Evolutionary conservation across 2,329 filamentous ascomycete species (phyloP), one percentile per base, ranked within the genome.

Genomic region (Colletotrichum destructivum): DNA sequence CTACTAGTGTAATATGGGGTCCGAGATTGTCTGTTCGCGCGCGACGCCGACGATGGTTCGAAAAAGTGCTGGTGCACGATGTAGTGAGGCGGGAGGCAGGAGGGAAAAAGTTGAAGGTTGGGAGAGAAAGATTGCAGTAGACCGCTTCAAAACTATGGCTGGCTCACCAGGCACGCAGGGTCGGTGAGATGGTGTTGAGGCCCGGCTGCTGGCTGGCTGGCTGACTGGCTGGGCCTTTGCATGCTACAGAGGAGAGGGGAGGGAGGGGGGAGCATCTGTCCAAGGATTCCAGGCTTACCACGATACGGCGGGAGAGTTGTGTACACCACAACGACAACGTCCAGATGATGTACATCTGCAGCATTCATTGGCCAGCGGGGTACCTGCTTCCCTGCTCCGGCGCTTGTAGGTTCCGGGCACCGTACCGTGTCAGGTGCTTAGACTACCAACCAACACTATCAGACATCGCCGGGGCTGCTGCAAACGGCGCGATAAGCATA

Each of bases 131-230:
- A 56, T 54, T 57, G 66, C 47, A 60, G 65, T 54, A 72, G 65
- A 64, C 69, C 47, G 69, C 69, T 56, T 64, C 66, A 54, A 42
- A 42, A 72, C 54, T 64, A 55, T 55, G 59, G 69, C 59, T 69
- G 66, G 66, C 60, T 69, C 54, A 64, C 67, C 55, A 72, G 55
- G 62, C 61, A 72, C 70, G 49, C 49, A 71, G 70, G 69, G 67
- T 72, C 62, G 67, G 61, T 46, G 70, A 71, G 70, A 62, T 65
- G 70, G 70, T 72, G 66, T 72, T 72, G 66, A 72, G 67, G 70
- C 55, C 60, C 51, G 18, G 54, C 23, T 70, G 66, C 49, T 66
- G 23, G 60, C 49, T 62, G 56, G 55, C 65, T 62, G 56, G 49
- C 65, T 72, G 54, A 66, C 59, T 69, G 59, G 69, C 59, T 69